A percentile compares a stretch with the other conserved stretches of the same genome.
phyloP scores from a whole-genome alignment of 345 rosid species.

The Abelmoschus esculentus region DNA sequence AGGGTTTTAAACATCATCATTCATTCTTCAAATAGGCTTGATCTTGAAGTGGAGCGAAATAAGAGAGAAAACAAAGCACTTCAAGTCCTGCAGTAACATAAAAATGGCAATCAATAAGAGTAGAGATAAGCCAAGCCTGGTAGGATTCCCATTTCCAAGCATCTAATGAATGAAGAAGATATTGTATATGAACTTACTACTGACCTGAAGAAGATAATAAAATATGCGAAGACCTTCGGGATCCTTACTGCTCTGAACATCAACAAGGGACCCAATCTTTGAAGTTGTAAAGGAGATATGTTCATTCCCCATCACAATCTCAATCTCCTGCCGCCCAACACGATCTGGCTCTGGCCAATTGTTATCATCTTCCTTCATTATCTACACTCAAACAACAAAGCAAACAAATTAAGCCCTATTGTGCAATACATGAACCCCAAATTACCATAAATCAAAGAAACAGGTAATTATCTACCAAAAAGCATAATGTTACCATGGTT shows the following conservation, averaged over 20 bases:
- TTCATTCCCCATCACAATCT: conserved; percentile 95
- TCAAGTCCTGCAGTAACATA: conserved; percentile 76
- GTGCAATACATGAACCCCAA: neutral
- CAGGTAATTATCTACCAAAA: too few relatives aligned
- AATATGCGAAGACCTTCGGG: conserved; percentile 98
- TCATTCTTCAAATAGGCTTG: conserved; percentile 67
- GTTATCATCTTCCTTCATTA: conserved; percentile 96
- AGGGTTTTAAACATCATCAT: neutral
- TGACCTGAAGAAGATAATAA: conserved; percentile 96
- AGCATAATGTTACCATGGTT: too few relatives aligned
- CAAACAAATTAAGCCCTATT: too few relatives aligned
- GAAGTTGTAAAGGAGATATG: conserved; percentile 94
- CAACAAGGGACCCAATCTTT: conserved; percentile 96
- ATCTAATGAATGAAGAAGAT: neutral
- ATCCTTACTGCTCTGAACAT: conserved; percentile 87
- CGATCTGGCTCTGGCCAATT: conserved; percentile 99
- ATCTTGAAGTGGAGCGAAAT: conserved; percentile 99
- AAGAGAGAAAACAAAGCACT: conserved; percentile 96
- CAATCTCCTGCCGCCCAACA: conserved; percentile 91
- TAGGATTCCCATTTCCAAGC: neutral
- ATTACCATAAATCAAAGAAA: neutral
- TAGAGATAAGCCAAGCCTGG: neutral
- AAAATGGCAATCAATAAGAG: conserved; percentile 5
- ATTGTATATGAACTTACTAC: neutral
- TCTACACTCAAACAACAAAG: conserved; percentile 31